Conservation (phyloP, 306 rosid genomes). For the Acacia confusa region DNA sequence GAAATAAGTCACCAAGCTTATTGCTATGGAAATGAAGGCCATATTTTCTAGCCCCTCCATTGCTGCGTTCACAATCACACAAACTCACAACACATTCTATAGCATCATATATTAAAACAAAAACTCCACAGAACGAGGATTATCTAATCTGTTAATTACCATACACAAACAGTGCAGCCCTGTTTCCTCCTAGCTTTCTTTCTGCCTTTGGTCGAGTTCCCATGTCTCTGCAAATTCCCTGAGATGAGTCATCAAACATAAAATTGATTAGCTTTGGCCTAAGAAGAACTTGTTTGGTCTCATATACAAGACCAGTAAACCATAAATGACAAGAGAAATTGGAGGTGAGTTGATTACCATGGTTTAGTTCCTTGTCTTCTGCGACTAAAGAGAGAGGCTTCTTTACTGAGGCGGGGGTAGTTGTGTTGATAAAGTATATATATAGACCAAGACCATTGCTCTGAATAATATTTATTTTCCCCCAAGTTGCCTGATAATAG, state of each 20-base stretch:
- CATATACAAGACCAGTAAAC: not conserved
- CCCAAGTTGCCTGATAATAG: not conserved
- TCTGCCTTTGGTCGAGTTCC: constrained; percentile 29
- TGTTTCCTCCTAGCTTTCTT: constrained; percentile 57
- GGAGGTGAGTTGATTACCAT: constrained; percentile 30
- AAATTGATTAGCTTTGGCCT: constrained; percentile 17
- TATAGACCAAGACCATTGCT: constrained; percentile 3
- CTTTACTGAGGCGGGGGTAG: constrained; percentile 4
- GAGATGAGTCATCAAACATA: constrained; percentile 12
- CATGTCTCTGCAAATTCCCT: constrained; percentile 41
- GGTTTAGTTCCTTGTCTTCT: constrained; percentile 22
- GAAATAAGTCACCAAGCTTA: constrained; percentile 78
- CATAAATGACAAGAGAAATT: not conserved
- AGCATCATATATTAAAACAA: not conserved
- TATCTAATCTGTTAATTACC: constrained; percentile 41
- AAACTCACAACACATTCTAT: not conserved
- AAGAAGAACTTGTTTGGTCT: not conserved
- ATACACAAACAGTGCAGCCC: constrained; percentile 64
- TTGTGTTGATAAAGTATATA: not conserved
- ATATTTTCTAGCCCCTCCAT: constrained; percentile 81
- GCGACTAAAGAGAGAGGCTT: constrained; percentile 14
- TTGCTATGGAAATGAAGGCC: constrained; percentile 64
- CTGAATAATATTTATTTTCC: constrained; percentile 2
- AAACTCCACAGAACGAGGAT: not conserved
- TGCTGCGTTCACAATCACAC: constrained; percentile 44